Percentiles rank a stretch among this genome's conserved stretches.
Evolutionary conservation across 257 asterid genomes (phyloP).

Genomic region (Rehmannia glutinosa): DNA sequence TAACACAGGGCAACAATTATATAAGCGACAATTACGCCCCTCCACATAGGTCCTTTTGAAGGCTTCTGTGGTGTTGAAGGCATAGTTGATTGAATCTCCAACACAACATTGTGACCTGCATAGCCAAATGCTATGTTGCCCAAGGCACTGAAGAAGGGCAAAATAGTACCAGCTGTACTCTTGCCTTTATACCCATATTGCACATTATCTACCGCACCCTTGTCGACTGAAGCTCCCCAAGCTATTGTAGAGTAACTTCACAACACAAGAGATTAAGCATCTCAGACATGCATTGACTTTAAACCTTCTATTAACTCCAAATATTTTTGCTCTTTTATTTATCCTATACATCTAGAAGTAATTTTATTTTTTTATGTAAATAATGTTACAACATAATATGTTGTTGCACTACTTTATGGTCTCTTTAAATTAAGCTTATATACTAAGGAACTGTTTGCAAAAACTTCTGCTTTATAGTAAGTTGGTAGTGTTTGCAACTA

Average conservation of each 20-base stretch:
- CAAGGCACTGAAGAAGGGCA: constrained; percentile 54
- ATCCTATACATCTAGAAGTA: too few relatives aligned
- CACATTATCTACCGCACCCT: constrained; percentile 50
- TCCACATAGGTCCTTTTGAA: constrained; percentile 55
- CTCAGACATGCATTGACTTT: too few relatives aligned
- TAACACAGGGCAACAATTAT: constrained; percentile 33
- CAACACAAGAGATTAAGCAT: too few relatives aligned
- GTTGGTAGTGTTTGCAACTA: too few relatives aligned
- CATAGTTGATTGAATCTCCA: constrained; percentile 79
- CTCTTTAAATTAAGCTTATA: too few relatives aligned
- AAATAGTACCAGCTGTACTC: constrained; percentile 44
- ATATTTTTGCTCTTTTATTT: too few relatives aligned
- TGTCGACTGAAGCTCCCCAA: constrained; percentile 57
- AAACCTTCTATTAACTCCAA: too few relatives aligned
- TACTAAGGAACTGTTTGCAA: too few relatives aligned
- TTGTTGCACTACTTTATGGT: too few relatives aligned
- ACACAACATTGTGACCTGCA: constrained; percentile 83
- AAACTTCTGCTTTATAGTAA: too few relatives aligned
- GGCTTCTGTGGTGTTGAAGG: constrained; percentile 73
- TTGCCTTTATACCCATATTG: constrained; percentile 51
- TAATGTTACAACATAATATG: too few relatives aligned
- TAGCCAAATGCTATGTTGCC: constrained; percentile 82
- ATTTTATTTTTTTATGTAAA: too few relatives aligned
- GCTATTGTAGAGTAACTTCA: constrained; percentile 83
- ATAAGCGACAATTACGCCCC: constrained; percentile 35